Conservation (phyloP, 352 stramenopile genomes). For the Phytopythium boreale region DNA sequence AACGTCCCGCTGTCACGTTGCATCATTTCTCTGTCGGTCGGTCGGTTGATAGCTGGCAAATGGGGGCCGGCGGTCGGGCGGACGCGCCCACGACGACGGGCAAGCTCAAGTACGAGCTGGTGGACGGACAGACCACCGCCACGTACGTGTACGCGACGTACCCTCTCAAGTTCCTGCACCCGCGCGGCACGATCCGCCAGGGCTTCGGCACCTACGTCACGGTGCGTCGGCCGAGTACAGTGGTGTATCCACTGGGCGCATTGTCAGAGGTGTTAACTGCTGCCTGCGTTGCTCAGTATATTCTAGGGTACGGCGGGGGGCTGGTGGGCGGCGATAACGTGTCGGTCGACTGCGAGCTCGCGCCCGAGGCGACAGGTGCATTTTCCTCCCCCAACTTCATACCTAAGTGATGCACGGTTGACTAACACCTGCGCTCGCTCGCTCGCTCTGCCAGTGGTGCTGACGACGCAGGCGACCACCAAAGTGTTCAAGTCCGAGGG, state of each 20-base stretch:
- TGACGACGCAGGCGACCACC: conserved; percentile 82
- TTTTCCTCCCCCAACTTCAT: conserved; percentile 2
- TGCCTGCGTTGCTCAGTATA: conserved; percentile 42
- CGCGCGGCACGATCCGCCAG: conserved; percentile 53
- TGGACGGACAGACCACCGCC: conserved; percentile 50
- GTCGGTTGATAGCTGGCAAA: not conserved
- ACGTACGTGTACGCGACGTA: conserved; percentile 84
- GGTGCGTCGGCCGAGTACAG: conserved; percentile 23
- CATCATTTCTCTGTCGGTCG: not conserved
- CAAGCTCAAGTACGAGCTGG: conserved; percentile 71
- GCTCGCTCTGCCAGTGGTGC: conserved; percentile 36
- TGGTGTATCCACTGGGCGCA: not conserved
- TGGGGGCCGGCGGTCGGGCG: not conserved
- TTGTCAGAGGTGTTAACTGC: not conserved
- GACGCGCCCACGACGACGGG: conserved; percentile 19
- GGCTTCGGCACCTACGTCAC: conserved; percentile 72
- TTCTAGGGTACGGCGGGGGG: conserved; percentile 79
- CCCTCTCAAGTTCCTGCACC: conserved; percentile 86
- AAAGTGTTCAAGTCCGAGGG: conserved; percentile 81
- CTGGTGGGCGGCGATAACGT: conserved; percentile 77
- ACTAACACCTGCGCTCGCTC: conserved; percentile 8
- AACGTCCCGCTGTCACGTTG: not conserved
- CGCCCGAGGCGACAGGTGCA: conserved; percentile 44
- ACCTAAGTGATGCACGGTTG: not conserved
- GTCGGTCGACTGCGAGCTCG: conserved; percentile 53